phyloP scores from a whole-genome alignment of 495 filamentous ascomycete genomes.

The Xylaria bambusicola region DNA sequence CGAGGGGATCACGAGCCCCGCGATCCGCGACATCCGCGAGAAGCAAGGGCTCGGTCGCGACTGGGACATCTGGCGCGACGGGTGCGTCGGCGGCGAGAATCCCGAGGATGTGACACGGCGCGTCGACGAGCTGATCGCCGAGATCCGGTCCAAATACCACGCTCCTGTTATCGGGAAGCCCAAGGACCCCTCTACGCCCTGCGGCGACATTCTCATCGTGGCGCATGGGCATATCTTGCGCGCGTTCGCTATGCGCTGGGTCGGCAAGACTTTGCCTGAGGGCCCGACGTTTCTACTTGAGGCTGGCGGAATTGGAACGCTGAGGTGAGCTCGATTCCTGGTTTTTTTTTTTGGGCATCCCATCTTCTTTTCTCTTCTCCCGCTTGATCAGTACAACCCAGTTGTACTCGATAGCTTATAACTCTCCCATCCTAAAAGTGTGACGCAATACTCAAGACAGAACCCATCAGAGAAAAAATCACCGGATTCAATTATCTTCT shows the following conservation, averaged over 20 bases:
- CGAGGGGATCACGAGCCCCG: constrained; percentile 78
- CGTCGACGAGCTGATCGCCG: constrained; percentile 71
- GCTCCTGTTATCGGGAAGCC: constrained; percentile 50
- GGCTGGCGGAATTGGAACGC: constrained; percentile 81
- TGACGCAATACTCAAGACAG: no score
- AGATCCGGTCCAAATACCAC: constrained; percentile 67
- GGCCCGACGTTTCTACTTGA: constrained; percentile 71
- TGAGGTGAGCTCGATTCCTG: constrained; percentile 54
- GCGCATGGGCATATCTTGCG: constrained; percentile 87
- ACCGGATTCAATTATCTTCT: no score
- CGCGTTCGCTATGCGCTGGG: constrained; percentile 90
- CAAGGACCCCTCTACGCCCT: constrained; percentile 35
- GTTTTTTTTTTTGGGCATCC: background rate
- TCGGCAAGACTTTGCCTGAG: constrained; percentile 64
- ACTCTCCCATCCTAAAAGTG: no score
- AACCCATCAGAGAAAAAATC: no score
- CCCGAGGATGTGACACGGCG: constrained; percentile 67
- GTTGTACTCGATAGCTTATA: no score
- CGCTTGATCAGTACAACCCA: no score
- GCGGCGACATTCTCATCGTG: constrained; percentile 61
- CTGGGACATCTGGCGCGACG: constrained; percentile 88
- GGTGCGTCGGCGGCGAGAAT: constrained; percentile 67
- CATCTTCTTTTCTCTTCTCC: no score
- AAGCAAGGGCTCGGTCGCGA: constrained; percentile 56
- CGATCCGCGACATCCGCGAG: constrained; percentile 66